These are phyloP conservation scores for Euphorbia tirucalli DNA, from an alignment of 345 rosid genomes.

Conservation along the genomic window DNA sequence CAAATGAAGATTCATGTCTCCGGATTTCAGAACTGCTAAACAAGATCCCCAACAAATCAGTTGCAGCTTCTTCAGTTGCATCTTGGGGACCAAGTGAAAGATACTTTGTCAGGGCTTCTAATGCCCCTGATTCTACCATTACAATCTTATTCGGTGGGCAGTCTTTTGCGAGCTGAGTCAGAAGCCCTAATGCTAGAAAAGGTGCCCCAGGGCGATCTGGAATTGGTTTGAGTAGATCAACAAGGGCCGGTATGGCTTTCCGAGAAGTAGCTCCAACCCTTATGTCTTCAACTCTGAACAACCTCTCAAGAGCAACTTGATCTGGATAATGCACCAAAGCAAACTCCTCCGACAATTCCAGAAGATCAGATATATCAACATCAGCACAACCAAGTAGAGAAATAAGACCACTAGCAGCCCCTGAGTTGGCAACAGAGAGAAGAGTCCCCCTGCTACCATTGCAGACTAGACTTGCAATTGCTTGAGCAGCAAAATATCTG, in stretches of 20 bases:
- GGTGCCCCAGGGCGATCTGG: constrained; percentile 99
- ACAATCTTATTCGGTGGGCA: constrained; percentile 81
- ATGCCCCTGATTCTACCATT: constrained; percentile 97
- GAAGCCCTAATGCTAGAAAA: constrained; percentile 76
- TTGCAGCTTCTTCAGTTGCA: constrained; percentile 99
- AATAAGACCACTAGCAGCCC: constrained; percentile 91
- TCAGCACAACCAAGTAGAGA: constrained; percentile 96
- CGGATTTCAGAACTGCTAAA: constrained; percentile 92
- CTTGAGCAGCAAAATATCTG: constrained; percentile 98
- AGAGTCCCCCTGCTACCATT: constrained; percentile 99
- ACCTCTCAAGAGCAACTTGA: constrained; percentile 96
- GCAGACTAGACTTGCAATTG: constrained; percentile 85
- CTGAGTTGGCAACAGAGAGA: constrained; percentile 94
- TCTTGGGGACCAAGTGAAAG: constrained; percentile 99
- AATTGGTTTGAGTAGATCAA: constrained; percentile 96
- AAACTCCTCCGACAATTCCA: constrained; percentile 83
- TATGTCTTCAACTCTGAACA: constrained; percentile 98
- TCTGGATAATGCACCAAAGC: constrained; percentile 80
- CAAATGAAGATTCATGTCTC: constrained; percentile 93
- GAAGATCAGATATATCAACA: constrained; percentile 77
- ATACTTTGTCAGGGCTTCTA: constrained; percentile 92
- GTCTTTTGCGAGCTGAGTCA: constrained; percentile 92
- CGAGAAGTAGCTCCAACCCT: constrained; percentile 98
- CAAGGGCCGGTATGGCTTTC: constrained; percentile 93
- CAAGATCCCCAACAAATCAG: constrained; percentile 82